Evolutionary conservation across 2,329 filamentous ascomycete species (phyloP), one percentile per base, ranked within the genome.

Genomic region (Hymenoscyphus scutula): DNA sequence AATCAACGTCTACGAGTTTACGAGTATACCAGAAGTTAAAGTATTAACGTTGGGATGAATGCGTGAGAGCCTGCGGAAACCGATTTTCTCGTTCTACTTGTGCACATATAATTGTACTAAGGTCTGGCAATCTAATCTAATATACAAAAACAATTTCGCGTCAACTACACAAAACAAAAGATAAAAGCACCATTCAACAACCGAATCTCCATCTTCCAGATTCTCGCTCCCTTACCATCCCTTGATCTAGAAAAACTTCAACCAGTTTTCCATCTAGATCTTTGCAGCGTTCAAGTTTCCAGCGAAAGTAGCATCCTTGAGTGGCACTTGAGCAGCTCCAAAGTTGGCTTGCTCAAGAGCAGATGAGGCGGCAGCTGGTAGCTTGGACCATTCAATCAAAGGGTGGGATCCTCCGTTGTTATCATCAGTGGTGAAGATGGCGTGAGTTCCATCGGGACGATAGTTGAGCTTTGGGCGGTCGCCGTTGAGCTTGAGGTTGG

Each of bases 231-330:
- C 5, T 38, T 38, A n/a, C 17, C 5, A 6, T 19, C n/a, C 38
- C 4, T 19, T 8, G 38, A 19, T 19, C 19, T 3, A 34, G 32
- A 34, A 13, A 34, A 13, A 3, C 32, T 8, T 8, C 10, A 13
- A 10, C 15, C 8, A 10, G 19, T n/a, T 45, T 17, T 2, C n/a
- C 19, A n/a, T 19, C 38, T 45, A 53, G 11, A 53, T 29, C 6
- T 27, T 53, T 15, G 51, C 51, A 15, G 23, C 27, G 51, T 53
- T 53, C 23, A 53, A 30, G 15, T 53, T 53, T 6, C 27, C 27
- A 11, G 51, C 15, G 51, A 53, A 53, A 23, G 51, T 53, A 27
- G 51, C 29, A 53, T 53, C 51, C 51, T 27, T 53, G 6, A 53
- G 27, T 15, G 51, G 51, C 23, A 53, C 51, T n/a, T 29, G 15